Percentiles rank a stretch among this genome's conserved stretches.
Conservation (phyloP, 2,329 filamentous ascomycete species). For the Sporothrix schenckii region DNA sequence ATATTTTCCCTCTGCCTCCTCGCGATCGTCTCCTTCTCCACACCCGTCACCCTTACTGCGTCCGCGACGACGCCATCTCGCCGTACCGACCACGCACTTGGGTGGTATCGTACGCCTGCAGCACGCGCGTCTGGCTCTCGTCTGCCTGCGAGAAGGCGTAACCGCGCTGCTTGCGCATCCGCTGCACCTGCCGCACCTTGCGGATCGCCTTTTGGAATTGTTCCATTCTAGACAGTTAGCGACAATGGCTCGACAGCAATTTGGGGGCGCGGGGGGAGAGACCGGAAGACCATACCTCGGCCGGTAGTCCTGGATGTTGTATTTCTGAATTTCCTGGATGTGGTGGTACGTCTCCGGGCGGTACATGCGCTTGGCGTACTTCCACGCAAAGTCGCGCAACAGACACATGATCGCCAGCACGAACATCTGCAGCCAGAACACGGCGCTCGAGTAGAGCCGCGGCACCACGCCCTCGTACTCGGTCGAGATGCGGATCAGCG, state of each 20-base stretch:
- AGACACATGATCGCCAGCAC: constrained; percentile 81
- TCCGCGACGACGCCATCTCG: constrained; percentile 70
- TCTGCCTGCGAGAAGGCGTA: constrained; percentile 98
- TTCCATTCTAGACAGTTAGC: constrained; percentile 71
- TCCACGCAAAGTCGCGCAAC: constrained; percentile 89
- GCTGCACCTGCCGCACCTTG: constrained; percentile 96
- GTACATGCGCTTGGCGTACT: constrained; percentile 98
- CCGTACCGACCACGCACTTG: constrained; percentile 88
- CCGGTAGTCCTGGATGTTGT: constrained; percentile 98
- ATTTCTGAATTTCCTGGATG: constrained; percentile 99
- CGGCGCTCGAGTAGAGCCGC: constrained; percentile 74
- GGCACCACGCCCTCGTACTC: constrained; percentile 88
- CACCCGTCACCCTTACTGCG: constrained; percentile 16
- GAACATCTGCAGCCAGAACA: constrained; percentile 91
- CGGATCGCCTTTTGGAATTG: constrained; percentile 99
- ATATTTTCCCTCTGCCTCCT: neutral
- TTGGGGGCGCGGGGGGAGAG: neutral
- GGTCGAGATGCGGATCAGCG: constrained; percentile 74
- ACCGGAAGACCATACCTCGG: constrained; percentile 67
- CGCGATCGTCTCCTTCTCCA: neutral
- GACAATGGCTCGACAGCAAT: too few species aligned
- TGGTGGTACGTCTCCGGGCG: constrained; percentile 94
- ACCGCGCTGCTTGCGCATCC: constrained; percentile 98
- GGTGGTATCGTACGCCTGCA: constrained; percentile 98
- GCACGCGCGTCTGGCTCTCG: constrained; percentile 89